Conservation (phyloP, 73 alveolate genomes). For the Stentor coeruleus region DNA sequence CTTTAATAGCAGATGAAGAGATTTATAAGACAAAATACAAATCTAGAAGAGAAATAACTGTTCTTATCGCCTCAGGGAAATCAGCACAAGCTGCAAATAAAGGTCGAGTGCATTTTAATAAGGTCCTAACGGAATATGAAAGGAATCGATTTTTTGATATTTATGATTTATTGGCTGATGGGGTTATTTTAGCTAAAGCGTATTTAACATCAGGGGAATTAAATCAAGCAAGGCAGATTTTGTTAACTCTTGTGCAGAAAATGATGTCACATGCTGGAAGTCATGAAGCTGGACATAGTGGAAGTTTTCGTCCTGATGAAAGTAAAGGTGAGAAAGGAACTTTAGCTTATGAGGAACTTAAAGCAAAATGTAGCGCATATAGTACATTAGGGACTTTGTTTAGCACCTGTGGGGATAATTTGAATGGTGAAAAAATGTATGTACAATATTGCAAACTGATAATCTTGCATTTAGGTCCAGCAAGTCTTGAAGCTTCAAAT, state of each 20-base stretch:
- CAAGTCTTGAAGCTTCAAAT: constrained; percentile 12
- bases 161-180: constrained; percentile 7
- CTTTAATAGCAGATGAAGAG: constrained; percentile 13
- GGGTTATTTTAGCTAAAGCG: constrained; percentile 15
- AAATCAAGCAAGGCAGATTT: constrained; percentile 24
- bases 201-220: constrained; percentile 7
- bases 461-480: not conserved
- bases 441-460: constrained; percentile 21
- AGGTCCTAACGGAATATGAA: constrained; percentile 19
- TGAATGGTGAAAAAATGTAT: constrained; percentile 22
- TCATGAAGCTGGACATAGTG: not conserved
- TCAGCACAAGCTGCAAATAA: constrained; percentile 16
- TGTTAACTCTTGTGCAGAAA: not conserved
- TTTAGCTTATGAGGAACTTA: not conserved
- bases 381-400: not conserved
- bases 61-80: not conserved
- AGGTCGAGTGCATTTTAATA: constrained; percentile 9
- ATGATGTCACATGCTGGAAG: constrained; percentile 15
- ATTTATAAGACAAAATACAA: not conserved
- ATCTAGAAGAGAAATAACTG: not conserved
- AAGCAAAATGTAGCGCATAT: not conserved
- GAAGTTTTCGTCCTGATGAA: constrained; percentile 12
- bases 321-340: not conserved
- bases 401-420: constrained; percentile 30
- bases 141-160: constrained; percentile 14